These are phyloP conservation scores for Calonectria fujianensis DNA, from an alignment of 2,329 filamentous ascomycete genomes.

Conservation along the genomic window DNA sequence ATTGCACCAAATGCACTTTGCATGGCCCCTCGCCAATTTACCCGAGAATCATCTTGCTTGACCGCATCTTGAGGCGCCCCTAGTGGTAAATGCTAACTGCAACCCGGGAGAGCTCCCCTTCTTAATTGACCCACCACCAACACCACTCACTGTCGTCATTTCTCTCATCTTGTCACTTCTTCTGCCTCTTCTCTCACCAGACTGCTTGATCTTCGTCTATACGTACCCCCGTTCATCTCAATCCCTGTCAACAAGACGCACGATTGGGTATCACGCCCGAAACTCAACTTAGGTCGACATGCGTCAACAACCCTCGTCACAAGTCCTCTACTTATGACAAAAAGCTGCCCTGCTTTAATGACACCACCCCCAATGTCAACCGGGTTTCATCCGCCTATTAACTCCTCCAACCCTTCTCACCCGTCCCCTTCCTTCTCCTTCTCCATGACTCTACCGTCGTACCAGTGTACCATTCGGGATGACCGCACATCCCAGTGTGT, in stretches of 20 bases:
- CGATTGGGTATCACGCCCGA: constrained; percentile 32
- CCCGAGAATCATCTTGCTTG: constrained; percentile 26
- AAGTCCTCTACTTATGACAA: constrained; percentile 20
- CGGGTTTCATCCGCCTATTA: constrained; percentile 20
- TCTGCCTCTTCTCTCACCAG: constrained; percentile 7
- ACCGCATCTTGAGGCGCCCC: constrained; percentile 38
- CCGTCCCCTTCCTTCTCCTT: constrained; percentile 28
- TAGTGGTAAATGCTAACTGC: constrained; percentile 39
- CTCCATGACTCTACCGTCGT: constrained; percentile 54
- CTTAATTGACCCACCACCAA: constrained; percentile 39
- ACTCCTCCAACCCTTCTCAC: constrained; percentile 33
- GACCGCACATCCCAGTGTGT: constrained; percentile 53
- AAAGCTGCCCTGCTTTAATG: constrained; percentile 34
- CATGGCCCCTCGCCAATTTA: constrained; percentile 29
- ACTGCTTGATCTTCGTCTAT: background rate
- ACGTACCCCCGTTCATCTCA: constrained; percentile 14
- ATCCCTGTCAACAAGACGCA: constrained; percentile 17
- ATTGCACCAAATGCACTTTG: constrained; percentile 12
- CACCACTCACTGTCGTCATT: constrained; percentile 36
- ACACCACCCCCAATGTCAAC: constrained; percentile 25
- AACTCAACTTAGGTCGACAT: constrained; percentile 35
- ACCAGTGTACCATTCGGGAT: constrained; percentile 55
- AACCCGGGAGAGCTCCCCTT: constrained; percentile 30
- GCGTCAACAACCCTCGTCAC: constrained; percentile 40
- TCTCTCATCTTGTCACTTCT: constrained; percentile 30